Evolutionary conservation across 805 yeast genomes (phyloP).

Genomic region (Yamadazyma ubonensis): DNA sequence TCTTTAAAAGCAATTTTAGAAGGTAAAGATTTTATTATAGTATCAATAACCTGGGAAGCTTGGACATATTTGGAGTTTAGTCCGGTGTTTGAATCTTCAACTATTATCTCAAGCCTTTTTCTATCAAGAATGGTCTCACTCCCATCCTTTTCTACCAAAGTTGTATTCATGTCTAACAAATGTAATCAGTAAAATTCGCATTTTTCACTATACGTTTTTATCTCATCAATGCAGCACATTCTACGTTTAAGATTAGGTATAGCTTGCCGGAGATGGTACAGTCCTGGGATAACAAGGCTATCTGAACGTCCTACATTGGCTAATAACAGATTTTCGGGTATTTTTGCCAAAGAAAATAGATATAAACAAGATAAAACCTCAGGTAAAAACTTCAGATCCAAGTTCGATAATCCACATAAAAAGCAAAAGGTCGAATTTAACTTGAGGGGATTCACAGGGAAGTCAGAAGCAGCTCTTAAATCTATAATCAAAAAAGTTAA

Average conservation of each 20-base stretch:
- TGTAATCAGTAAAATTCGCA: background rate
- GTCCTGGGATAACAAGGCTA: background rate
- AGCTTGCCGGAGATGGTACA: background rate
- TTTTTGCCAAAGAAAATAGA: background rate
- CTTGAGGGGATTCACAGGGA: constrained; percentile 26
- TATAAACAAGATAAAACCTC: background rate
- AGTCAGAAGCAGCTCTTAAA: constrained; percentile 27
- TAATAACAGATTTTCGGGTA: background rate
- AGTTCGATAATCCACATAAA: background rate
- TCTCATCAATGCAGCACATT: too few species aligned
- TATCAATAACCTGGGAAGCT: constrained; percentile 18
- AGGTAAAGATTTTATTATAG: constrained; percentile 21
- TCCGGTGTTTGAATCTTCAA: constrained; percentile 14
- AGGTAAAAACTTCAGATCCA: too few species aligned
- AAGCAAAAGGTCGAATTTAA: constrained; percentile 16
- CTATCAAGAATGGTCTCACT: constrained; percentile 10
- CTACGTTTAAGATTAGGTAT: too few species aligned
- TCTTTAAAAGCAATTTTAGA: constrained; percentile 17
- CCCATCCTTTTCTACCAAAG: constrained; percentile 11
- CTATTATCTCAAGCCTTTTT: constrained; percentile 12
- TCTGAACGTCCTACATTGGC: background rate
- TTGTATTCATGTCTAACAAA: background rate
- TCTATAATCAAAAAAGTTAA: constrained; percentile 24
- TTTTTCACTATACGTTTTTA: background rate
- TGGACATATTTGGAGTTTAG: constrained; percentile 16